These are phyloP conservation scores for Nicotiana knightiana DNA, from an alignment of 257 asterid species.

Conservation along the genomic window DNA sequence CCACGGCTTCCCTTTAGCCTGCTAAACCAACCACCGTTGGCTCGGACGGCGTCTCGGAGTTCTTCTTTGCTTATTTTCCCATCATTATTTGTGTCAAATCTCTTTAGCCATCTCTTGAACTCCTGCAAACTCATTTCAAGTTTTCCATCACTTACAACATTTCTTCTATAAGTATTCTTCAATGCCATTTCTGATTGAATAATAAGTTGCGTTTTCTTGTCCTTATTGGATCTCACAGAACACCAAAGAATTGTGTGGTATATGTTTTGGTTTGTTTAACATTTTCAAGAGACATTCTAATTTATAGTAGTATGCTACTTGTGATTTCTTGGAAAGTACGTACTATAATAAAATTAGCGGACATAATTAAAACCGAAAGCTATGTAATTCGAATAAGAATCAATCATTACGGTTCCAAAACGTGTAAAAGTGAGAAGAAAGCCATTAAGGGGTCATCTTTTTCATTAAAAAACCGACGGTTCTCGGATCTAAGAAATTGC, in stretches of 20 bases:
- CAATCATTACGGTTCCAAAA: not conserved
- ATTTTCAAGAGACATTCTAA: not conserved
- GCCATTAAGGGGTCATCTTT: too few relatives aligned
- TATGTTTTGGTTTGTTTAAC: not conserved
- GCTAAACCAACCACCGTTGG: slow-evolving; percentile 28
- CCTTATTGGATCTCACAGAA: too few relatives aligned
- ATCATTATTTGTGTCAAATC: slow-evolving; percentile 23
- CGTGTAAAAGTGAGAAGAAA: not conserved
- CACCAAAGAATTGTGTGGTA: too few relatives aligned
- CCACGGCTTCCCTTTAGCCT: slow-evolving; percentile 22
- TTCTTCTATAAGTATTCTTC: not conserved
- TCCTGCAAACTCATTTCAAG: slow-evolving; percentile 27
- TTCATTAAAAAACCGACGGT: not conserved
- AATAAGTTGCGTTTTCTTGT: too few relatives aligned
- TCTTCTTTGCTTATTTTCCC: slow-evolving; percentile 30
- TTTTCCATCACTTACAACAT: slow-evolving; percentile 14
- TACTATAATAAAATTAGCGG: too few relatives aligned
- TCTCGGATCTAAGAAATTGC: not conserved
- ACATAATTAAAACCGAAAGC: not conserved
- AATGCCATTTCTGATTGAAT: slow-evolving; percentile 8
- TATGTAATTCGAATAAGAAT: not conserved
- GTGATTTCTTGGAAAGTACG: too few relatives aligned
- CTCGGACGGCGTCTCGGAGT: slow-evolving; percentile 27
- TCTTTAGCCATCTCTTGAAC: slow-evolving; percentile 42
- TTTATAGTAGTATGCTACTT: not conserved